Evolutionary conservation across 306 rosid genomes (phyloP).

Genomic region (Castanea sativa): DNA sequence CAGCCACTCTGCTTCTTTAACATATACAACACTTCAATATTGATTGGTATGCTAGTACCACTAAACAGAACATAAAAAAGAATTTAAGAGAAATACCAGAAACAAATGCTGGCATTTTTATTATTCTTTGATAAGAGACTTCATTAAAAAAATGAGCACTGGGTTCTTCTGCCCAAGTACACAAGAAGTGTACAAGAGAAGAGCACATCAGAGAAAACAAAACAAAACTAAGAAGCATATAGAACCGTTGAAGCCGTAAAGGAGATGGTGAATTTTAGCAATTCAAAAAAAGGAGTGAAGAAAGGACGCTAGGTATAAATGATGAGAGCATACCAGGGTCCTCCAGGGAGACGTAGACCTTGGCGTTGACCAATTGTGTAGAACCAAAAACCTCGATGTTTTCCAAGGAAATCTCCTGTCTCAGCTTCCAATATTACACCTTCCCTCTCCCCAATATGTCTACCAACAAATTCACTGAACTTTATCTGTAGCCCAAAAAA

Average conservation of each 20-base stretch:
- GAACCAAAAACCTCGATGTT: slow-evolving; percentile 91
- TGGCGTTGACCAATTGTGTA: slow-evolving; percentile 96
- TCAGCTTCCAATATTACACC: slow-evolving; percentile 94
- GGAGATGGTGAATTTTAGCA: slow-evolving; percentile 2
- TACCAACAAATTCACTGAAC: slow-evolving; percentile 86
- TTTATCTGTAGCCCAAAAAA: slow-evolving; percentile 53
- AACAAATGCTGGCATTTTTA: neutral
- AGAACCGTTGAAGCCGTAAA: neutral
- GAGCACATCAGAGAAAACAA: neutral
- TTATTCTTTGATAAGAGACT: neutral
- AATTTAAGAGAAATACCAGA: neutral
- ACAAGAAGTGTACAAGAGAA: neutral
- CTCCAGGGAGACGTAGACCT: slow-evolving; percentile 85
- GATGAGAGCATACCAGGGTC: slow-evolving; percentile 72
- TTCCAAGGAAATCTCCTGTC: slow-evolving; percentile 91
- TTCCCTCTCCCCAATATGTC: slow-evolving; percentile 88
- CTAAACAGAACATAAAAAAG: neutral
- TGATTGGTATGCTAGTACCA: neutral
- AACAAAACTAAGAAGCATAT: neutral
- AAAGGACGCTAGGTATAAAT: neutral
- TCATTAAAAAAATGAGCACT: neutral
- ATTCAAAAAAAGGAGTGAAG: neutral
- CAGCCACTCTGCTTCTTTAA: neutral
- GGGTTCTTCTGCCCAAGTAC: neutral
- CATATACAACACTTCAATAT: neutral